phyloP scores from a whole-genome alignment of 2,329 filamentous ascomycete species.

The Lasiodiplodia sp. region DNA sequence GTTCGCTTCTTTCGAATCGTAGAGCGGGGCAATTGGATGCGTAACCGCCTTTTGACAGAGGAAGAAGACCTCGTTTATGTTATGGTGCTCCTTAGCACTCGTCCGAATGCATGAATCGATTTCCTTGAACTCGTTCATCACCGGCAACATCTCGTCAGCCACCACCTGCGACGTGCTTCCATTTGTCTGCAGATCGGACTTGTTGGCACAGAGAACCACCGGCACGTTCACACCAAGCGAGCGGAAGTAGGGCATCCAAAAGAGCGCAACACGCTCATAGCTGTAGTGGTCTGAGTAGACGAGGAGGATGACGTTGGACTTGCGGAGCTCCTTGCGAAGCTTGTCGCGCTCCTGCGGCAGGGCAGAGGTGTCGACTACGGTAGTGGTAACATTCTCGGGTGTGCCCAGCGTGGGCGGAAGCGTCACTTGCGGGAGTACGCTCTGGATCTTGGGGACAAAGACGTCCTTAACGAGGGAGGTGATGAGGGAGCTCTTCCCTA shows the following conservation, averaged over 20 bases:
- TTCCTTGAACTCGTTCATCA: slow-evolving; percentile 98
- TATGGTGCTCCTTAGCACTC: slow-evolving; percentile 88
- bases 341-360: slow-evolving; percentile 91
- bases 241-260: slow-evolving; percentile 98
- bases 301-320: slow-evolving; percentile 94
- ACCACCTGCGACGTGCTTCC: slow-evolving; percentile 83
- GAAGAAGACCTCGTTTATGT: slow-evolving; percentile 95
- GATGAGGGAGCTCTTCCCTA: slow-evolving; percentile 67
- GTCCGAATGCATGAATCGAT: slow-evolving; percentile 98
- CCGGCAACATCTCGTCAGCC: slow-evolving; percentile 95
- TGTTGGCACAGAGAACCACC: slow-evolving; percentile 96
- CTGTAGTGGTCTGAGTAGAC: slow-evolving; percentile 99
- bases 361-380: slow-evolving; percentile 96
- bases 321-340: slow-evolving; percentile 91
- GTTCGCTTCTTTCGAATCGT: slow-evolving; percentile 88
- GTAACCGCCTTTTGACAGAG: slow-evolving; percentile 98
- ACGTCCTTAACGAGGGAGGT: slow-evolving; percentile 96
- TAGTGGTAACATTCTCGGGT: slow-evolving; percentile 95
- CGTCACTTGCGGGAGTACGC: slow-evolving; percentile 92
- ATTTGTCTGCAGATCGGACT: slow-evolving; percentile 83
- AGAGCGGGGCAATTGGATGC: slow-evolving; percentile 93
- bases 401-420: slow-evolving; percentile 92
- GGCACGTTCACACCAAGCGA: slow-evolving; percentile 98
- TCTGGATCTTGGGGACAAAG: slow-evolving; percentile 95
- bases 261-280: slow-evolving; percentile 94